Percentiles rank a stretch among this genome's conserved stretches.
Evolutionary conservation across 2,329 filamentous ascomycete genomes (phyloP).

Genomic region (Aspergillus puulaauensis): DNA sequence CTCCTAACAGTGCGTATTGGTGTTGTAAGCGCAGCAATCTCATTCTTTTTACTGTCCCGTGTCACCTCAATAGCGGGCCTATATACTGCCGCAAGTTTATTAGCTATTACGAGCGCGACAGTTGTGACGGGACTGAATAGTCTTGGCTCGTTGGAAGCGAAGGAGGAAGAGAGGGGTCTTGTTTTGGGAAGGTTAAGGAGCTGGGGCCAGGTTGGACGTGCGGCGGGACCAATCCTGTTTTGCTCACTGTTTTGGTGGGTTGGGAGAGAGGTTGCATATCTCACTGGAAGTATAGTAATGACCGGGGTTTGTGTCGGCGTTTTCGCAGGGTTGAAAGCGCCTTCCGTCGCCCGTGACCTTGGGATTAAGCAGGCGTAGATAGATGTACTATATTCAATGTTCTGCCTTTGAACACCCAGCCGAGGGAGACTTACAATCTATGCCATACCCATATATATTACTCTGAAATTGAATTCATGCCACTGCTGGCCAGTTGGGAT

Average conservation of each 20-base stretch:
- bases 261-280: conserved; percentile 81
- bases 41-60: conserved; percentile 76
- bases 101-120: conserved; percentile 88
- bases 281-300: conserved; percentile 77
- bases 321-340: conserved; percentile 69
- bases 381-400: too few species aligned
- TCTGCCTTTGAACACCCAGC: neutral
- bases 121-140: conserved; percentile 94
- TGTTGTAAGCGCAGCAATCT: conserved; percentile 71
- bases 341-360: neutral
- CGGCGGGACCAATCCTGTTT: conserved; percentile 83
- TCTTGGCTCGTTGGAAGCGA: conserved; percentile 85
- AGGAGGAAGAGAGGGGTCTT: conserved; percentile 74
- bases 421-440: neutral
- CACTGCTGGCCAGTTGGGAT: neutral
- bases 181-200: conserved; percentile 81
- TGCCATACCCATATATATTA: neutral
- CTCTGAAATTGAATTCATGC: neutral
- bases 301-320: conserved; percentile 69
- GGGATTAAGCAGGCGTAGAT: neutral
- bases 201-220: conserved; percentile 82
- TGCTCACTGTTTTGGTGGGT: conserved; percentile 99
- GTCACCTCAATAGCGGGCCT: conserved; percentile 68
- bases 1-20: conserved; percentile 77
- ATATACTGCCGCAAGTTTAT: conserved; percentile 76